Conservation (phyloP, 2,329 filamentous ascomycete species). For the Aspergillus melleus region DNA sequence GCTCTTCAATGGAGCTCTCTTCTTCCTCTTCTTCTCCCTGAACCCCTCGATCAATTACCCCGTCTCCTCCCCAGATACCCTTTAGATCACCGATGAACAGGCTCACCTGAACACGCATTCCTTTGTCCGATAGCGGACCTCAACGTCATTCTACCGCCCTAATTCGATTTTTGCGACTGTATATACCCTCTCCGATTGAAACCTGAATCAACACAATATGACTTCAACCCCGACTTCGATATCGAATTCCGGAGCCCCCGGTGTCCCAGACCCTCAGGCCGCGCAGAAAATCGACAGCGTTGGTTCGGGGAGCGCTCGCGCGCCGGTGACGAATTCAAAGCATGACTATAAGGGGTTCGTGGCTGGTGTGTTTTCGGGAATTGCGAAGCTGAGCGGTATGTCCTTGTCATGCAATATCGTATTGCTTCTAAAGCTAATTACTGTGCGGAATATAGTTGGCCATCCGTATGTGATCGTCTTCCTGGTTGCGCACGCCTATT, state of each 20-base stretch:
- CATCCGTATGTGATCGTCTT: slow-evolving; percentile 53
- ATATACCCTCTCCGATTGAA: not conserved
- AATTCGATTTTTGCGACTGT: not conserved
- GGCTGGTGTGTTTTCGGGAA: slow-evolving; percentile 90
- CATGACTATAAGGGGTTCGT: slow-evolving; percentile 91
- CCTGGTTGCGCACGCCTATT: not conserved
- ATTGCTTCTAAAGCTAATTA: not conserved
- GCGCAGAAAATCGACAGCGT: slow-evolving; percentile 6
- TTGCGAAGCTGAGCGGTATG: slow-evolving; percentile 82
- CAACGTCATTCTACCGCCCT: not conserved
- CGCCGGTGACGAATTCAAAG: slow-evolving; percentile 22
- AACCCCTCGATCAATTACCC: not conserved
- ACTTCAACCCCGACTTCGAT: slow-evolving; percentile 20
- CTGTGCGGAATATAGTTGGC: slow-evolving; percentile 46
- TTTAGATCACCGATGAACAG: not conserved
- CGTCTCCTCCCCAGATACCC: not conserved
- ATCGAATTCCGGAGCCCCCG: slow-evolving; percentile 4
- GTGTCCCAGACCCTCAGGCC: slow-evolving; percentile 5
- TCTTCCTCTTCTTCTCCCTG: not conserved
- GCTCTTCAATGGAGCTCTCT: slow-evolving; percentile 1
- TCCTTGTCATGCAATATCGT: slow-evolving; percentile 10
- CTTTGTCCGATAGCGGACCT: slow-evolving; percentile 7
- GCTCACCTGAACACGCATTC: not conserved
- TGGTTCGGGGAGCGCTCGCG: slow-evolving; percentile 3
- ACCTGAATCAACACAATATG: slow-evolving; percentile 14